These are phyloP conservation scores for Candolleomyces aberdarensis DNA, from an alignment of 768 basidiomycete species.

Conservation along the genomic window DNA sequence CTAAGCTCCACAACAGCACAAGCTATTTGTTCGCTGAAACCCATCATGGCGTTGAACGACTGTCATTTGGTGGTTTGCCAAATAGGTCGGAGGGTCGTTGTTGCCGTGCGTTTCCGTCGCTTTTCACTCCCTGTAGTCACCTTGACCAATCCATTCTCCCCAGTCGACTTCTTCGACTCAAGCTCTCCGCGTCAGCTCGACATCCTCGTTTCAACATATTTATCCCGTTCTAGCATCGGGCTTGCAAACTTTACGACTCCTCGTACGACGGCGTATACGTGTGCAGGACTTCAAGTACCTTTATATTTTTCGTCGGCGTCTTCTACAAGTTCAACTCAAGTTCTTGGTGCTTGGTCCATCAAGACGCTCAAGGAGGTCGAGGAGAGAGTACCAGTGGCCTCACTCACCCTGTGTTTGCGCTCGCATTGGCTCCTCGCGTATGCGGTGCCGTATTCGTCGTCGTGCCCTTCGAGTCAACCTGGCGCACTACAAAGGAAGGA, in stretches of 20 bases:
- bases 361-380: too few species aligned
- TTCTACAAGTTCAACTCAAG: neutral
- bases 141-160: too few species aligned
- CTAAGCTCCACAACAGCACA: slow-evolving; percentile 14
- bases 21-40: slow-evolving; percentile 28
- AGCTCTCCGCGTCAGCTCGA: too few species aligned
- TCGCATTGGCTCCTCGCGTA: slow-evolving; percentile 65
- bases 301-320: slow-evolving; percentile 1
- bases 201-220: too few species aligned
- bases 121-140: too few species aligned
- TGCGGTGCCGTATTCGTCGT: slow-evolving; percentile 24
- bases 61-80: slow-evolving; percentile 40
- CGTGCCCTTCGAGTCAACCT: neutral
- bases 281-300: slow-evolving; percentile 5
- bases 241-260: neutral
- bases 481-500: neutral
- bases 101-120: slow-evolving; percentile 45
- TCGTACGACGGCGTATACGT: neutral
- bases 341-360: neutral
- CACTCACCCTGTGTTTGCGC: slow-evolving; percentile 53
- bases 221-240: too few species aligned
- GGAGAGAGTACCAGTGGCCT: neutral
- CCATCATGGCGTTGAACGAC: slow-evolving; percentile 49
- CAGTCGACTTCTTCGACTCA: too few species aligned
- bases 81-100: slow-evolving; percentile 49